Evolutionary conservation across 78 protist species (phyloP).

Genomic region (Protostelium mycophagum): DNA sequence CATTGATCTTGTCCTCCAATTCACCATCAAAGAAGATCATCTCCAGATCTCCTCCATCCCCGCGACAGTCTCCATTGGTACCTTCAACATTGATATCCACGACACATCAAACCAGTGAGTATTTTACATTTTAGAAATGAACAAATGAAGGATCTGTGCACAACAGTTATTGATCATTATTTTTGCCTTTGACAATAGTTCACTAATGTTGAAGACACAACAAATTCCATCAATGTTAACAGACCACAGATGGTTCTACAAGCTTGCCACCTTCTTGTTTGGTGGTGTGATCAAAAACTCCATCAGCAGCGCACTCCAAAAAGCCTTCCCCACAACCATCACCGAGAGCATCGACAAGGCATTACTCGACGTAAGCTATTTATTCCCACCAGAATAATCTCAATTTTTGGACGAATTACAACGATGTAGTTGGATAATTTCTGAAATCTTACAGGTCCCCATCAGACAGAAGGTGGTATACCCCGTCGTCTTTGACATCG

Average conservation of each 20-base stretch:
- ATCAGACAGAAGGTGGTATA: neutral
- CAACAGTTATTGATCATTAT: neutral
- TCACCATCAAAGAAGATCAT: neutral
- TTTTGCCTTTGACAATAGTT: neutral
- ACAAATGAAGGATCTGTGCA: too few species aligned
- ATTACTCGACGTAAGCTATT: neutral
- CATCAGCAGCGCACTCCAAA: neutral
- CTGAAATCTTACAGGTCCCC: neutral
- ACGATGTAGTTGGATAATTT: too few species aligned
- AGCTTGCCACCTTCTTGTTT: neutral
- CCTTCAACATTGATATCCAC: neutral
- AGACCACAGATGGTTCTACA: neutral
- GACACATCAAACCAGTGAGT: neutral
- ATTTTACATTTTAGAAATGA: too few species aligned
- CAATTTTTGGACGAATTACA: too few species aligned
- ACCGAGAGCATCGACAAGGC: neutral
- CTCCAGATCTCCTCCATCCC: neutral
- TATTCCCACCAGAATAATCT: neutral
- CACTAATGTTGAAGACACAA: neutral
- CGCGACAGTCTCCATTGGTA: neutral
- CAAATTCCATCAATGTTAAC: neutral
- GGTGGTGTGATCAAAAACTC: neutral
- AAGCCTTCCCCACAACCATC: neutral
- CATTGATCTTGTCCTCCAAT: neutral
- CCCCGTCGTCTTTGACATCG: neutral